These are phyloP conservation scores for Stagonosporopsis chrysanthemi DNA, from an alignment of 2,329 filamentous ascomycete species.

Conservation along the genomic window DNA sequence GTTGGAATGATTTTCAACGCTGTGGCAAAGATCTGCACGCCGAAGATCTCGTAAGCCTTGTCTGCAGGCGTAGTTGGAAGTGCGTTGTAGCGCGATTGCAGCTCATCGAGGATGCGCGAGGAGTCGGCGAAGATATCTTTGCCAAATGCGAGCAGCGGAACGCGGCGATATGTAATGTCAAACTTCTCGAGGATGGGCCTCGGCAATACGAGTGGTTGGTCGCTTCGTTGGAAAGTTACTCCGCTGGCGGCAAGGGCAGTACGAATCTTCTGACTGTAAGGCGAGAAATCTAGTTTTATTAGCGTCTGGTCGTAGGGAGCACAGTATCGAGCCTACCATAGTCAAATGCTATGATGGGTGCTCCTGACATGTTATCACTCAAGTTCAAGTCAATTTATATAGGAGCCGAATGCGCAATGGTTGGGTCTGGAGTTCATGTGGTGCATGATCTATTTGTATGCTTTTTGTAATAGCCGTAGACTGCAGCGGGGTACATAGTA, in stretches of 20 bases:
- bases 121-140: constrained; percentile 74
- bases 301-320: neutral
- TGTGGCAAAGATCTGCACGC: neutral
- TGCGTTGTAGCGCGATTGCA: constrained; percentile 60
- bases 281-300: constrained; percentile 8
- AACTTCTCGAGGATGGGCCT: constrained; percentile 69
- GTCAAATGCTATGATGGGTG: constrained; percentile 10
- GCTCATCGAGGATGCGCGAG: constrained; percentile 70
- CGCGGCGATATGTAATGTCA: constrained; percentile 72
- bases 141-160: constrained; percentile 72
- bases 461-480: neutral
- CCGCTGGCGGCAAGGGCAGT: constrained; percentile 5
- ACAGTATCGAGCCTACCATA: neutral
- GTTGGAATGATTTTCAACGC: constrained; percentile 16
- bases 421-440: too few relatives aligned
- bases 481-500: neutral
- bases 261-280: constrained; percentile 11
- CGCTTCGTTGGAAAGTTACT: constrained; percentile 12
- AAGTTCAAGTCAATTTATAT: neutral
- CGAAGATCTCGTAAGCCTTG: constrained; percentile 28
- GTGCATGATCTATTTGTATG: neutral
- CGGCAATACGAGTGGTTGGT: constrained; percentile 70
- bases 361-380: neutral
- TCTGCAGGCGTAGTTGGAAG: constrained; percentile 50
- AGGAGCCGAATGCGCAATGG: neutral